phyloP scores from a whole-genome alignment of 1,284 basidiomycete genomes.

The Ustilago curta region DNA sequence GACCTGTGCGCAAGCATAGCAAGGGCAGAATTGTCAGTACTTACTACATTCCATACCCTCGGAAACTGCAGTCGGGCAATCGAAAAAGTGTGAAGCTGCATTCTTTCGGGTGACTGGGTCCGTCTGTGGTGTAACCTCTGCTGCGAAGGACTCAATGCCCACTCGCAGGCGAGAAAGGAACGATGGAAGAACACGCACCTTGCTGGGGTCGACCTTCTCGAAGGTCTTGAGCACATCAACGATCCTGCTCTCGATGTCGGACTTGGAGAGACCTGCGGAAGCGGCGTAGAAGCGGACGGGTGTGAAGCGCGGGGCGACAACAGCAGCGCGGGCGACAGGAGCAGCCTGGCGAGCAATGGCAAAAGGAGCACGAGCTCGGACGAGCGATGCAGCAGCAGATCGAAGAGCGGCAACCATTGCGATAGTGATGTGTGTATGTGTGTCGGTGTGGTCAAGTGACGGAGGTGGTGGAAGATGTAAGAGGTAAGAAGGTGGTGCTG shows the following conservation, averaged over 20 bases:
- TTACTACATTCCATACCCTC: too few relatives aligned
- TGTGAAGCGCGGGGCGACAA: conserved; percentile 46
- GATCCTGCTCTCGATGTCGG: conserved; percentile 83
- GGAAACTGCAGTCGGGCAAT: too few relatives aligned
- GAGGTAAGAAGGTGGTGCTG: conserved; percentile 6
- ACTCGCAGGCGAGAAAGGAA: background rate
- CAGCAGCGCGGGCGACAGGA: conserved; percentile 50
- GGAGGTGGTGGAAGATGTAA: conserved; percentile 10
- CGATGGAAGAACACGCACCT: conserved; percentile 70
- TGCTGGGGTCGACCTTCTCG: conserved; percentile 89
- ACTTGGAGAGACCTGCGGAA: conserved; percentile 79
- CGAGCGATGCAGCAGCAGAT: conserved; percentile 48
- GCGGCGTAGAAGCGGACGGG: conserved; percentile 77
- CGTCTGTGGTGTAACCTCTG: background rate
- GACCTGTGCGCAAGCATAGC: conserved; percentile 75
- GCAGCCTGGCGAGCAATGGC: conserved; percentile 37
- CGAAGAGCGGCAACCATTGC: conserved; percentile 56
- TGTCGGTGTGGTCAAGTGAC: conserved; percentile 11
- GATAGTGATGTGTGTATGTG: conserved; percentile 10
- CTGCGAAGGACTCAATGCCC: background rate
- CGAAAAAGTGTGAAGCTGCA: too few relatives aligned
- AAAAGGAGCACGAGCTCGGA: conserved; percentile 47
- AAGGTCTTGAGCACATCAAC: conserved; percentile 91
- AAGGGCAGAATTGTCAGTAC: conserved; percentile 21
- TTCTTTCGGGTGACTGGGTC: too few relatives aligned